Base-by-base conservation (phyloP, 345 rosid genomes). In the Hevea brasiliensis region DNA sequence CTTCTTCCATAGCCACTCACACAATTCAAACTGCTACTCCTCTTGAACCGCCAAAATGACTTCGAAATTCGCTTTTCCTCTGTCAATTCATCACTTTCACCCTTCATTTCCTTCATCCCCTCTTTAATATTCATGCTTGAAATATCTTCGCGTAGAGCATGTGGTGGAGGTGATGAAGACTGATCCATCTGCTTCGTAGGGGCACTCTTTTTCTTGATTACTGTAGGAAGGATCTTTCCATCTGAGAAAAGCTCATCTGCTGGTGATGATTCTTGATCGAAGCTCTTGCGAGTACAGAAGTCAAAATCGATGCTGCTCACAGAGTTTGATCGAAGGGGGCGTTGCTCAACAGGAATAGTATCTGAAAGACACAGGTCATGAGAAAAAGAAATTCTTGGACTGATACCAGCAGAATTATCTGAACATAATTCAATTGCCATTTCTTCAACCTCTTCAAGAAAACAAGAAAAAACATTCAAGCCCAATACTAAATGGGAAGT, bases 371-470 rank as follows among this genome's bases (percentile, higher is more conserved):
- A 77, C 63, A 91, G 74, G 71, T 91, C 94, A 60, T 86, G 91
- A 56, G 97, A 91, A 48, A 91, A 91, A 7, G 97, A 91, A 71
- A 91, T 89, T 72, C 97, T 84, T 6, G 97, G 97, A 75, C 91
- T 89, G 73, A 84, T 74, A n/a, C 80, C 80, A n/a, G 90, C 71
- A 15, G 61, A 51, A 42, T 42, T 26, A 6, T 87, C 97, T 18
- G 89, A 85, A 44, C 80, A 82, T 18, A 88, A 80, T 72, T 91
- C 94, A 21, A 91, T 71, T 29, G 92, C 94, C 97, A 91, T 90
- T 73, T 41, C 68, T 70, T 66, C 65, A 14, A n/a, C 15, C 4
- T 32, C 37, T 32, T 29, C 18, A 74, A 54, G 60, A 54, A 74
- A 61, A 32, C 47, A 27, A 1, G 47, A 29, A 64, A 32, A 59